These are phyloP conservation scores for Lachnellula subtilissima DNA, from an alignment of 2,329 filamentous ascomycete genomes.

Conservation along the genomic window DNA sequence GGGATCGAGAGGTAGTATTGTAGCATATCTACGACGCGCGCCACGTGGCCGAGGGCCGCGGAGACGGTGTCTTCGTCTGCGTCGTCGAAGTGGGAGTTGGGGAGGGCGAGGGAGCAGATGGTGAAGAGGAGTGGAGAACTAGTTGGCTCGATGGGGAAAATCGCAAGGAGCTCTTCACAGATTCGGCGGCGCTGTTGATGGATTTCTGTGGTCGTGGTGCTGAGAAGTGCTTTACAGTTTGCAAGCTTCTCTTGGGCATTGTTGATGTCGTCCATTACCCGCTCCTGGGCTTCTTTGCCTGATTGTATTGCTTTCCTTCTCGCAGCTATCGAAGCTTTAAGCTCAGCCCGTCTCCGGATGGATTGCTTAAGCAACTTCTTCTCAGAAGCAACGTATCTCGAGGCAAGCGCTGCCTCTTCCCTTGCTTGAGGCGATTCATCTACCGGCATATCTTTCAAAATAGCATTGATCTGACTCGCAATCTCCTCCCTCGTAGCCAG, in stretches of 20 bases:
- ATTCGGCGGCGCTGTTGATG: conserved; percentile 83
- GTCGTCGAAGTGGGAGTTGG: conserved; percentile 74
- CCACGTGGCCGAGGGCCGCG: conserved; percentile 75
- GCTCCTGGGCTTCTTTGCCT: conserved; percentile 56
- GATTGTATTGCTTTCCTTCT: conserved; percentile 63
- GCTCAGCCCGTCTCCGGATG: conserved; percentile 59
- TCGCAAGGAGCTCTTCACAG: conserved; percentile 71
- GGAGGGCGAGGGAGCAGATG: conserved; percentile 72
- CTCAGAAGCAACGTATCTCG: conserved; percentile 57
- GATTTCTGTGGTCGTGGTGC: conserved; percentile 59
- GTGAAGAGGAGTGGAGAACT: conserved; percentile 70
- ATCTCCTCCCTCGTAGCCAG: conserved; percentile 70
- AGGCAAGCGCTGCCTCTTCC: conserved; percentile 44
- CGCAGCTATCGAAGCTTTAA: conserved; percentile 60
- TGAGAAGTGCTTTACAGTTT: conserved; percentile 50
- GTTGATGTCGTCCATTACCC: conserved; percentile 55
- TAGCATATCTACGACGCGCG: conserved; percentile 68
- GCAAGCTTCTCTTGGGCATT: conserved; percentile 56
- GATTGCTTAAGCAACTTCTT: conserved; percentile 60
- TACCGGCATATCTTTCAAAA: conserved; percentile 41
- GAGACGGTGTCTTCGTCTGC: conserved; percentile 66
- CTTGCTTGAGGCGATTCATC: conserved; percentile 44
- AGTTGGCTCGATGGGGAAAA: conserved; percentile 74
- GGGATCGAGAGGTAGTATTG: conserved; percentile 77
- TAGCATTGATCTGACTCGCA: conserved; percentile 69